phyloP scores from a whole-genome alignment of 331 rosid genomes.

The Saraca asoca region DNA sequence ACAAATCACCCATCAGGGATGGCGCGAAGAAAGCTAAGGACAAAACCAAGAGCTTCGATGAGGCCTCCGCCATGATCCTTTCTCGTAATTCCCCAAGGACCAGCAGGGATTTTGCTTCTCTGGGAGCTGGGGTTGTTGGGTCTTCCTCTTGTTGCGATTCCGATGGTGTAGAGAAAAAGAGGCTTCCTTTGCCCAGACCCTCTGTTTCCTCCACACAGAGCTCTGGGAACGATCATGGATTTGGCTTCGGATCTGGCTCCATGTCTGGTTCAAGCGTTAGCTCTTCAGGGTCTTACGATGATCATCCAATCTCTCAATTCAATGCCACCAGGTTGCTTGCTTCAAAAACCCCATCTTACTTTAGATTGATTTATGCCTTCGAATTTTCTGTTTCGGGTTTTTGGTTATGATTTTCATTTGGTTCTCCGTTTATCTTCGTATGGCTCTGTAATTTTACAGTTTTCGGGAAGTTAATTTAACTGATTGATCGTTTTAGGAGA shows the following conservation, averaged over 20 bases:
- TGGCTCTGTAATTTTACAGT: not conserved
- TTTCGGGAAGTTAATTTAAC: not conserved
- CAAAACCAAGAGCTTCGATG: conserved; percentile 67
- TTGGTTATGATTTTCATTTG: not conserved
- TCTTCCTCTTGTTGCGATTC: conserved; percentile 59
- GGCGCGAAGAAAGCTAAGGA: conserved; percentile 21
- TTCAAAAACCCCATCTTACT: not conserved
- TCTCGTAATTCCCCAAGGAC: conserved; percentile 57
- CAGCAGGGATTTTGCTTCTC: conserved; percentile 50
- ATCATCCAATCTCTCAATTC: conserved; percentile 51
- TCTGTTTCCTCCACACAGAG: conserved; percentile 48
- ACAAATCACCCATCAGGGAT: conserved; percentile 42
- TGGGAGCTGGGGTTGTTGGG: conserved; percentile 26
- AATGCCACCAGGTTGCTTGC: conserved; percentile 52
- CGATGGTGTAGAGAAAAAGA: conserved; percentile 44
- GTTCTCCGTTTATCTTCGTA: not conserved
- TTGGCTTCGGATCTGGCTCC: conserved; percentile 58
- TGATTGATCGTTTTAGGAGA: conserved; percentile 8
- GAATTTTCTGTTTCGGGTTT: conserved; percentile 13
- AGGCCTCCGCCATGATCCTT: conserved; percentile 21
- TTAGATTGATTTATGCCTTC: not conserved
- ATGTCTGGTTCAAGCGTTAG: conserved; percentile 70
- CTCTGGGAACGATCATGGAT: conserved; percentile 57
- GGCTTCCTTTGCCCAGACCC: conserved; percentile 70
- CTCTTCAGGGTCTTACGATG: conserved; percentile 74